A percentile compares a stretch with the other conserved stretches of the same genome.
Evolutionary conservation across 169 alveolate genomes (phyloP).

Genomic region (Perkinsus chesapeaki): DNA sequence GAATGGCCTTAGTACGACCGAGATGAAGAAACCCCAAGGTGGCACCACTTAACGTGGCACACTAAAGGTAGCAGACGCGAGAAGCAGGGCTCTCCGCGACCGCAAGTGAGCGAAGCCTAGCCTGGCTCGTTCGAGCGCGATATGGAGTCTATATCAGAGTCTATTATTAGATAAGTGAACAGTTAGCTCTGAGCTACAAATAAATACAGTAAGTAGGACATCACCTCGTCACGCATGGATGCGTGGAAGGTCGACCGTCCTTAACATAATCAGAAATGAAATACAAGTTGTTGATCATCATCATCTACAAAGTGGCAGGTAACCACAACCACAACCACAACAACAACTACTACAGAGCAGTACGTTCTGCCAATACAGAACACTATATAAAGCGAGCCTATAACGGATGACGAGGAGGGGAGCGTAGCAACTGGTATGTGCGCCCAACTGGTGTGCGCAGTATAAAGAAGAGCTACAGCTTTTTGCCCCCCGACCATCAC

Average conservation of each 20-base stretch:
- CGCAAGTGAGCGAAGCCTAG: not conserved
- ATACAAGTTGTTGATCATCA: too few species aligned
- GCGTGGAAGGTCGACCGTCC: too few species aligned
- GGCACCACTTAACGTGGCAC: not conserved
- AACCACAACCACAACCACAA: too few species aligned
- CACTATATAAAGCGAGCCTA: not conserved
- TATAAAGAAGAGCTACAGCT: not conserved
- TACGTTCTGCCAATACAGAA: too few species aligned
- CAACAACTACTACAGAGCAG: too few species aligned
- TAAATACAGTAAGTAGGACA: not conserved
- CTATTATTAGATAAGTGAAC: not conserved
- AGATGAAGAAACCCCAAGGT: not conserved
- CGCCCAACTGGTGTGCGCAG: not conserved
- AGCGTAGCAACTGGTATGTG: not conserved
- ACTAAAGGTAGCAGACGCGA: not conserved
- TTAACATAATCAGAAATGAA: too few species aligned
- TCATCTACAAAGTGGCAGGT: too few species aligned
- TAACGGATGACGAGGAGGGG: not conserved
- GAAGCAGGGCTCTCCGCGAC: not conserved
- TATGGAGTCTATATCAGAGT: not conserved
- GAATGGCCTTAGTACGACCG: not conserved
- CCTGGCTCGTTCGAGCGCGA: not conserved
- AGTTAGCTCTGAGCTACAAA: not conserved
- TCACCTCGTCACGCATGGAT: too few species aligned
- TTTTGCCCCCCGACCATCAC: not conserved